phyloP scores from a whole-genome alignment of 2,329 filamentous ascomycete species.

The Drechslerella stenobrocha region DNA sequence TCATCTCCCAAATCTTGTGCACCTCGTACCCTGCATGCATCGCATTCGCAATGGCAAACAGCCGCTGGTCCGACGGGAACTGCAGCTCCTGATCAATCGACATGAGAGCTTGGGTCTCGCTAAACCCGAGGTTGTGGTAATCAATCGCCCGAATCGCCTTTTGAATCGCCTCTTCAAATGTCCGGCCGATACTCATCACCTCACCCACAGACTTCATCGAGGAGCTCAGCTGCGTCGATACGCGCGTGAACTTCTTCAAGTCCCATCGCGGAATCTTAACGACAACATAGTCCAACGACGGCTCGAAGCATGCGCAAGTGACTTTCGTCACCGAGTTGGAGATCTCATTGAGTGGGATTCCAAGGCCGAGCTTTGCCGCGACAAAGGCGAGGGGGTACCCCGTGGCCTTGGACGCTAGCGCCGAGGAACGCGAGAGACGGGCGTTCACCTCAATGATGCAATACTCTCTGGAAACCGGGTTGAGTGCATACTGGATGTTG shows the following conservation, averaged over 20 bases:
- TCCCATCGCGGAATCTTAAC: conserved; percentile 99
- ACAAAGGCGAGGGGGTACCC: conserved; percentile 96
- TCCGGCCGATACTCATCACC: conserved; percentile 96
- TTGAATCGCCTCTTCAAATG: conserved; percentile 97
- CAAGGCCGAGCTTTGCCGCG: conserved; percentile 91
- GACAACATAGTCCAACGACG: conserved; percentile 94
- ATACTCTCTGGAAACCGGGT: conserved; percentile 93
- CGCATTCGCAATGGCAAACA: conserved; percentile 96
- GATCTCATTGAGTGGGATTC: conserved; percentile 94
- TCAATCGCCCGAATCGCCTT: conserved; percentile 96
- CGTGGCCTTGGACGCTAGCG: conserved; percentile 93
- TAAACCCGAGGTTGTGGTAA: conserved; percentile 92
- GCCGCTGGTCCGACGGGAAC: conserved; percentile 92
- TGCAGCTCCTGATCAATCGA: conserved; percentile 94
- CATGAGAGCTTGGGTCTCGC: conserved; percentile 88
- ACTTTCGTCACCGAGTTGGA: conserved; percentile 93
- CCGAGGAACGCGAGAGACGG: conserved; percentile 90
- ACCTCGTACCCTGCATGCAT: conserved; percentile 94
- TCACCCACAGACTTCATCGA: conserved; percentile 99
- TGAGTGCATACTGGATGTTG: conserved; percentile 97
- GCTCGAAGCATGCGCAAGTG: conserved; percentile 97
- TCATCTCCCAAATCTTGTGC: conserved; percentile 97
- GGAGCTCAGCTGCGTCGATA: conserved; percentile 91
- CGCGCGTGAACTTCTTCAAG: conserved; percentile 96
- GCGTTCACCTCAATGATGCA: conserved; percentile 99